Evolutionary conservation across 176 grass and related monocot genomes (phyloP), one percentile per base, ranked within the genome.

Genomic region (Phyllostachys edulis): DNA sequence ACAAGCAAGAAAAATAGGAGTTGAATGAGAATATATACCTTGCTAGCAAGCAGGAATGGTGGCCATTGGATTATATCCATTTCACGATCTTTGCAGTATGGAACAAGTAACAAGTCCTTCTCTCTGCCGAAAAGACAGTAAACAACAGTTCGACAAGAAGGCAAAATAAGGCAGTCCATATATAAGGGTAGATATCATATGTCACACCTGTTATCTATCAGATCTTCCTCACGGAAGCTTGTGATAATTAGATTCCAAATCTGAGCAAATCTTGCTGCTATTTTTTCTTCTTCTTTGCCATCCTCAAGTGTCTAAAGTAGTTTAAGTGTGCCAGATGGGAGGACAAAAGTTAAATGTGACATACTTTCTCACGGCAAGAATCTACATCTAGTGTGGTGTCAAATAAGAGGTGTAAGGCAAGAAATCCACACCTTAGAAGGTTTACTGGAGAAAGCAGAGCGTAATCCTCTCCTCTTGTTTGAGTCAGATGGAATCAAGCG

Each of bases 161-260:
- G 42, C 16, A 79, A 88, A 63, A 57, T 26, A 64, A 64, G 26
- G 11, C 65, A 24, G 46, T 73, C 2, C 8, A 81, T 63, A 84
- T 41, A 12, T 49, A 24, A 73, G 74, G 63, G 9, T 88, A 49
- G 57, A 75, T 76, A 32, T 64, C 26, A 29, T 67, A 79, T 46
- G 20, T 9, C 67, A 74, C 83, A 94, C 95, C 82, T 86, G 79
- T 98, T 73, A 70, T 85, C 87, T 90, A 98, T 91, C 63, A 98
- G 77, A 79, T 98, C 95, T 93, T 98, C 95, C 29, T 91, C 84
- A 3, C 95, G 87, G 49, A 94, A 98, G 68, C 95, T 98, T 80
- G 95, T 94, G 68, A 98, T 98, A 50, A 98, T 98, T 87, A 91
- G 54, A 82, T 98, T 98, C 95, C 95, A 98, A 70, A 98, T 94